A percentile compares a stretch with the other conserved stretches of the same genome.
phyloP scores from a whole-genome alignment of 495 filamentous ascomycete species.

The Clavariopsis aquatica region DNA sequence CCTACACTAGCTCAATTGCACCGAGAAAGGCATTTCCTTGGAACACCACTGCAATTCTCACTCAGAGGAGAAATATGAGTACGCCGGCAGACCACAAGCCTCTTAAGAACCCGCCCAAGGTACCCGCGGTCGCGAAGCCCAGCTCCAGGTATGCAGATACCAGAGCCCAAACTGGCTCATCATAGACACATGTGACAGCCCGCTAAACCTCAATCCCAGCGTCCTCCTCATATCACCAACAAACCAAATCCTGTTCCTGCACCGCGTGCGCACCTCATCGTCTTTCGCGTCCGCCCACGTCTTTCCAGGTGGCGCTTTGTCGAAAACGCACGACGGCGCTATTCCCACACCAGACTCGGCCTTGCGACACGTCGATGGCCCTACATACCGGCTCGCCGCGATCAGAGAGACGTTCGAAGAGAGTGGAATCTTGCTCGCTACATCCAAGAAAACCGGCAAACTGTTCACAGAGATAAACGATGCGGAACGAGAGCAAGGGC shows the following conservation, averaged over 20 bases:
- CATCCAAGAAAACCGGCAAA: slow-evolving; percentile 46
- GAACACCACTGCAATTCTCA: not conserved
- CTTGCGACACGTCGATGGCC: slow-evolving; percentile 64
- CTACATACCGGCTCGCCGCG: slow-evolving; percentile 72
- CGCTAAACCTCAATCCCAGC: no score
- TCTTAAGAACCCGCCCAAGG: slow-evolving; percentile 34
- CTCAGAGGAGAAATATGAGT: slow-evolving; percentile 19
- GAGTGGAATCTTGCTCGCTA: slow-evolving; percentile 82
- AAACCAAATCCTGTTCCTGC: slow-evolving; percentile 86
- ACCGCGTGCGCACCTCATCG: slow-evolving; percentile 75
- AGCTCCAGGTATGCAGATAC: slow-evolving; percentile 44
- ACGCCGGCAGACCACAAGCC: slow-evolving; percentile 31
- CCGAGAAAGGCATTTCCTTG: not conserved
- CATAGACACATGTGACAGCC: no score
- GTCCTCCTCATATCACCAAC: slow-evolving; percentile 81
- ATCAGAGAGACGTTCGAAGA: slow-evolving; percentile 95
- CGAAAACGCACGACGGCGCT: slow-evolving; percentile 65
- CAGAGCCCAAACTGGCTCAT: no score
- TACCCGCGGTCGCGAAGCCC: slow-evolving; percentile 37
- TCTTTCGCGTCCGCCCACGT: slow-evolving; percentile 93
- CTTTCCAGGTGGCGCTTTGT: slow-evolving; percentile 91
- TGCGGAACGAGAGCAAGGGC: slow-evolving; percentile 61
- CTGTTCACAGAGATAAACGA: slow-evolving; percentile 59
- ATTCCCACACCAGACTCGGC: slow-evolving; percentile 52
- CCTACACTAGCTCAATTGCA: not conserved